phyloP scores from a whole-genome alignment of 2,329 filamentous ascomycete species.

The Curvularia sp. region DNA sequence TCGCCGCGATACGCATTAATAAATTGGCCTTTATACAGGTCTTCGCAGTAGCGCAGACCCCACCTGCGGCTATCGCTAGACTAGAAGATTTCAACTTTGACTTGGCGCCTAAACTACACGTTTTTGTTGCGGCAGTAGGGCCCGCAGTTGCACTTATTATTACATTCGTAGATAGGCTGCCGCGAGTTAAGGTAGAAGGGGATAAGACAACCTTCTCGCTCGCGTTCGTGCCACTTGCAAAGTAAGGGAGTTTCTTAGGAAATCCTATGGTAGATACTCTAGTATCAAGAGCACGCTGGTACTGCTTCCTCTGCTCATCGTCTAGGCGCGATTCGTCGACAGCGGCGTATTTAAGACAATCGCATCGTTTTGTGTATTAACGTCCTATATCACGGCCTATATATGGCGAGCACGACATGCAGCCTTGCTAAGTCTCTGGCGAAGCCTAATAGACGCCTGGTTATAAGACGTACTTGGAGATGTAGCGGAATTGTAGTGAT shows the following conservation, averaged over 20 bases:
- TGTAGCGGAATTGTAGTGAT: slow-evolving; percentile 72
- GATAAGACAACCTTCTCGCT: slow-evolving; percentile 43
- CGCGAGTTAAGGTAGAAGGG: slow-evolving; percentile 54
- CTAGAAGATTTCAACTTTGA: slow-evolving; percentile 79
- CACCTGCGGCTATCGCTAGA: slow-evolving; percentile 73
- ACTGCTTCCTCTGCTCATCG: slow-evolving; percentile 31
- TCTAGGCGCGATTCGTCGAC: slow-evolving; percentile 53
- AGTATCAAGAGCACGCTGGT: slow-evolving; percentile 24
- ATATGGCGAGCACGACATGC: slow-evolving; percentile 65
- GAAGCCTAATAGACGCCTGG: slow-evolving; percentile 67
- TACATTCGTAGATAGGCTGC: slow-evolving; percentile 78
- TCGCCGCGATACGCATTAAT: slow-evolving; percentile 79
- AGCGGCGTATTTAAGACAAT: slow-evolving; percentile 70
- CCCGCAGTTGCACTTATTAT: slow-evolving; percentile 72
- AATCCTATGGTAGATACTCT: slow-evolving; percentile 46
- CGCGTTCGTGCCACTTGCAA: slow-evolving; percentile 37
- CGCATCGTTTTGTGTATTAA: slow-evolving; percentile 68
- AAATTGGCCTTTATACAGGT: slow-evolving; percentile 76
- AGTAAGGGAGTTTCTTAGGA: slow-evolving; percentile 70
- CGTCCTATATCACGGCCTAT: slow-evolving; percentile 64
- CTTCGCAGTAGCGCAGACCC: slow-evolving; percentile 72
- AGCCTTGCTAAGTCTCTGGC: slow-evolving; percentile 71
- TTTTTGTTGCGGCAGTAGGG: slow-evolving; percentile 74
- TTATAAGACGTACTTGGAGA: slow-evolving; percentile 65
- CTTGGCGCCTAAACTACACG: slow-evolving; percentile 74